Conservation (phyloP, 2,329 filamentous ascomycete genomes). For the Aureobasidium sp. region DNA sequence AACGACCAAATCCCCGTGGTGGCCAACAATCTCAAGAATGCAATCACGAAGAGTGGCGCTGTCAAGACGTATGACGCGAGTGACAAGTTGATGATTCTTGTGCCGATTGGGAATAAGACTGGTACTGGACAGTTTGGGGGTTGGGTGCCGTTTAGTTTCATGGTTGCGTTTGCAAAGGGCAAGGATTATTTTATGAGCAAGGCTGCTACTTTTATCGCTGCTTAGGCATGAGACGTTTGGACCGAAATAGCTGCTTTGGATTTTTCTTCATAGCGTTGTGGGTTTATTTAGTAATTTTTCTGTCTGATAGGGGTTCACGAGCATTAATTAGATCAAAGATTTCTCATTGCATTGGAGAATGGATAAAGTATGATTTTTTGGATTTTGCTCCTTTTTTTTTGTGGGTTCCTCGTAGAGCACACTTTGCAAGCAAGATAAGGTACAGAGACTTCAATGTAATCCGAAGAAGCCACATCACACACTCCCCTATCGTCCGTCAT, state of each 20-base stretch:
- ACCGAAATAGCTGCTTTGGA: not conserved
- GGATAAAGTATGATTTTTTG: not conserved
- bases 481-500: not conserved
- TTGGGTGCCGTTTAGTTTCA: constrained; percentile 12
- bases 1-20: constrained; percentile 14
- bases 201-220: constrained; percentile 10
- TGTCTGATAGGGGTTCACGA: too few species aligned
- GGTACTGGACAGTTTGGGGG: constrained; percentile 12
- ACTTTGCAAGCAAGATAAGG: too few species aligned
- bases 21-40: constrained; percentile 3
- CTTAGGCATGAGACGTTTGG: not conserved
- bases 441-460: too few species aligned
- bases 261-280: not conserved
- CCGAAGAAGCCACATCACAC: too few species aligned
- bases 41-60: not conserved
- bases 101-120: constrained; percentile 6
- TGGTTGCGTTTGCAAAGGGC: constrained; percentile 15
- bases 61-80: not conserved
- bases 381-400: not conserved
- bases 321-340: too few species aligned
- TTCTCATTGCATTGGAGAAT: too few species aligned
- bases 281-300: too few species aligned
- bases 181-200: constrained; percentile 13
- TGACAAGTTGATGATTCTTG: constrained; percentile 15
- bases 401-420: too few species aligned